phyloP scores from a whole-genome alignment of 2,329 filamentous ascomycete genomes.

The Ophiosphaerella herpotricha region DNA sequence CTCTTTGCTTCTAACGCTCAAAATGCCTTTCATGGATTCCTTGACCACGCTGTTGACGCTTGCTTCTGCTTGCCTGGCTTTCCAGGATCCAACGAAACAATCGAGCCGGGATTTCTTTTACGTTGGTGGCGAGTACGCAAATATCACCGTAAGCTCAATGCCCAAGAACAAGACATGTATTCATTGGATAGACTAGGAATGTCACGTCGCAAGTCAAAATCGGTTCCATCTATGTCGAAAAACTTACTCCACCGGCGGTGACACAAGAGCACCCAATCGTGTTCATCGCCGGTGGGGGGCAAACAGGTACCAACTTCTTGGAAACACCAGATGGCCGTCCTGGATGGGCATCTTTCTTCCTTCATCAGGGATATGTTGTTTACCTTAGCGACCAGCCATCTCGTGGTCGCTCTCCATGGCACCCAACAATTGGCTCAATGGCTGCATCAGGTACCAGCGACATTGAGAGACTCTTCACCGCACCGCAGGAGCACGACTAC shows the following conservation, averaged over 20 bases:
- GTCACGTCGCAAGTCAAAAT: slow-evolving; percentile 14
- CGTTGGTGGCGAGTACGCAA: slow-evolving; percentile 28
- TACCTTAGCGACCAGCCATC: slow-evolving; percentile 56
- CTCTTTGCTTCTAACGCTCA: not conserved
- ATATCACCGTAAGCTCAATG: slow-evolving; percentile 14
- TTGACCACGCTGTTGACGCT: not conserved
- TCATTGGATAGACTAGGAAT: slow-evolving; percentile 7
- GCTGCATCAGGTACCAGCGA: slow-evolving; percentile 8
- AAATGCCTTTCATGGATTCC: not conserved
- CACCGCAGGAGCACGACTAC: slow-evolving; percentile 39
- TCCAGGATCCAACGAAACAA: not conserved
- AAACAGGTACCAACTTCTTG: slow-evolving; percentile 41
- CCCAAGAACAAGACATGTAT: not conserved
- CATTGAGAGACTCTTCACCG: slow-evolving; percentile 40
- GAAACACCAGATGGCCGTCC: slow-evolving; percentile 55
- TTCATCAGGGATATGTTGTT: slow-evolving; percentile 53
- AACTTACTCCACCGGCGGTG: slow-evolving; percentile 19
- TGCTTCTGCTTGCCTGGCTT: not conserved
- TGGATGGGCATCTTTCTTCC: slow-evolving; percentile 57
- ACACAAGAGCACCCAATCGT: slow-evolving; percentile 25
- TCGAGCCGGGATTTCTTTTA: slow-evolving; percentile 28
- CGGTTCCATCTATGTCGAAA: slow-evolving; percentile 31
- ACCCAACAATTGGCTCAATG: slow-evolving; percentile 37
- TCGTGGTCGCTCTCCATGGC: slow-evolving; percentile 53
- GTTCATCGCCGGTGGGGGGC: slow-evolving; percentile 34